Conservation (phyloP, 768 basidiomycete species). For the Agrocybe pediades region DNA sequence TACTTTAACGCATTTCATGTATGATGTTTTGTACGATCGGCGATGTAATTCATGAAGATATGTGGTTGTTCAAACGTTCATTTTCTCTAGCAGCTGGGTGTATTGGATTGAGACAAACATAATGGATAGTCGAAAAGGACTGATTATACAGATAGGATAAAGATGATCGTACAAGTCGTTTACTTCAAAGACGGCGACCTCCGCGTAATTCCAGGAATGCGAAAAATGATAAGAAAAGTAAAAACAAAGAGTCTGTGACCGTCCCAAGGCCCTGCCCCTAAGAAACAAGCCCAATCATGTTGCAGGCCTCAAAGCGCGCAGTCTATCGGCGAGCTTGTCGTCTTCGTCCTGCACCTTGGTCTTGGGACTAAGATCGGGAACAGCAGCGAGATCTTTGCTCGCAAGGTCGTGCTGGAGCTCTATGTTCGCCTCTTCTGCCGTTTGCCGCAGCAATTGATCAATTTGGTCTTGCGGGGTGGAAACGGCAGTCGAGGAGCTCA, state of each 20-base stretch:
- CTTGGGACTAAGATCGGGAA: conserved; percentile 53
- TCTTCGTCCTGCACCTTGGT: conserved; percentile 77
- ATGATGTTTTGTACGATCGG: background rate
- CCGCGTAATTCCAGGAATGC: background rate
- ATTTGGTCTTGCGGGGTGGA: conserved; percentile 98
- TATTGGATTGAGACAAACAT: background rate
- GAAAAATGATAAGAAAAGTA: background rate
- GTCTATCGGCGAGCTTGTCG: conserved; percentile 76
- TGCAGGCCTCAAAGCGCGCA: conserved; percentile 86
- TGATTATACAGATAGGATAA: background rate
- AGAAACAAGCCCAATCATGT: conserved; percentile 35
- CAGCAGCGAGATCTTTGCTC: conserved; percentile 55
- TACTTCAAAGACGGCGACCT: background rate
- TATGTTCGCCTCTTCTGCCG: conserved; percentile 96
- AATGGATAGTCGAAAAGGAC: background rate
- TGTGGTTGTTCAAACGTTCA: too few species aligned
- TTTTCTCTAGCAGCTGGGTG: too few species aligned
- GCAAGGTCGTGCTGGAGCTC: conserved; percentile 92
- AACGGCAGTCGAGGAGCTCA: conserved; percentile 89
- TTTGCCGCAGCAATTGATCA: conserved; percentile 87
- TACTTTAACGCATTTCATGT: background rate
- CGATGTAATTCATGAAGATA: background rate
- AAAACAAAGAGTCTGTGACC: background rate
- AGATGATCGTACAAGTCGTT: background rate
- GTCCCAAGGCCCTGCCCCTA: too few species aligned